A percentile compares a stretch with the other conserved stretches of the same genome.
These are phyloP conservation scores for Candida ipomoeae DNA, from an alignment of 805 yeast genomes.

Conservation along the genomic window DNA sequence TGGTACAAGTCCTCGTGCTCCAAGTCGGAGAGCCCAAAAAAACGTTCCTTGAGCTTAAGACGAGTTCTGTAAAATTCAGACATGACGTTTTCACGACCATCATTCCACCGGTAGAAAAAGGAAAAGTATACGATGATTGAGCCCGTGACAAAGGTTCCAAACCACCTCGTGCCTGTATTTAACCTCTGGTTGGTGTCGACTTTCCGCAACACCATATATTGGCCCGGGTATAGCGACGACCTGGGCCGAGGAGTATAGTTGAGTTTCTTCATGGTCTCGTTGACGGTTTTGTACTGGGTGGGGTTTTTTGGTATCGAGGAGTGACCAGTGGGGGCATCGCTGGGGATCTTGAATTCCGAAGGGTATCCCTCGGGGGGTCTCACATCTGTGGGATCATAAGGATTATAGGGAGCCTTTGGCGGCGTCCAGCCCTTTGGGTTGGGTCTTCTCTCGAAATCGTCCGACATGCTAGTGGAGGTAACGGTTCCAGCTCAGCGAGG, in stretches of 20 bases:
- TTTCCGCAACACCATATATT: conserved; percentile 64
- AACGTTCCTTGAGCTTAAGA: conserved; percentile 48
- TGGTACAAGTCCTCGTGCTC: conserved; percentile 61
- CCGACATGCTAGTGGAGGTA: conserved; percentile 7
- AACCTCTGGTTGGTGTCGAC: conserved; percentile 51
- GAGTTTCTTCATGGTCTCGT: conserved; percentile 68
- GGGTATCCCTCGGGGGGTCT: conserved; percentile 87
- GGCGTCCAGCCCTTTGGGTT: conserved; percentile 78
- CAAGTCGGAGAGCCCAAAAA: conserved; percentile 54
- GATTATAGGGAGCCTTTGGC: conserved; percentile 82
- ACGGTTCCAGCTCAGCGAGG: not conserved
- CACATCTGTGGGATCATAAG: conserved; percentile 71
- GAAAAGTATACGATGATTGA: conserved; percentile 54
- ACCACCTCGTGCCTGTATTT: conserved; percentile 55
- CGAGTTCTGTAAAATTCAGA: conserved; percentile 63
- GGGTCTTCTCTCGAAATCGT: conserved; percentile 55
- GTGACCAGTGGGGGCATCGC: conserved; percentile 51
- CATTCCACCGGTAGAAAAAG: conserved; percentile 82
- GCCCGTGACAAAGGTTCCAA: conserved; percentile 48
- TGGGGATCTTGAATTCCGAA: conserved; percentile 69
- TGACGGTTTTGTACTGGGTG: conserved; percentile 61
- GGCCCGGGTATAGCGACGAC: conserved; percentile 72
- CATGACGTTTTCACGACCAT: conserved; percentile 72
- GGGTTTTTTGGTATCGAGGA: conserved; percentile 60
- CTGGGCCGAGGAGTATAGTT: conserved; percentile 77